These are phyloP conservation scores for Termitomyces heimii DNA, from an alignment of 768 basidiomycete species.

Conservation along the genomic window DNA sequence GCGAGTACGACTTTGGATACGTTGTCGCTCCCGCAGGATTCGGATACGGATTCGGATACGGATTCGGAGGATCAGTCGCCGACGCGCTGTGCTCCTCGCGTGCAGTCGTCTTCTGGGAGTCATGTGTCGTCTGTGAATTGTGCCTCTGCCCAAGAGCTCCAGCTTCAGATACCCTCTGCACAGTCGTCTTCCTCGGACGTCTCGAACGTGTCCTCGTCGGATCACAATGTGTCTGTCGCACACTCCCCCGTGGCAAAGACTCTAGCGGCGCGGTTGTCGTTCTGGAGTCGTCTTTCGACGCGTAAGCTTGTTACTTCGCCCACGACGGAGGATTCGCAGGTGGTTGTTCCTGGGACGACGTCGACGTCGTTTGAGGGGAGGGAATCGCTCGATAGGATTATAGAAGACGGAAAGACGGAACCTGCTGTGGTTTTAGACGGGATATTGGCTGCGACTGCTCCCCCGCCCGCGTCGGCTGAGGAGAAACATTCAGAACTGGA, in stretches of 20 bases:
- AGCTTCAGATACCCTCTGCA: constrained; percentile 27
- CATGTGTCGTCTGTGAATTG: constrained; percentile 32
- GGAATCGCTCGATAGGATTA: constrained; percentile 35
- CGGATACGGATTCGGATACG: constrained; percentile 4
- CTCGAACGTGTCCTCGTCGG: constrained; percentile 53
- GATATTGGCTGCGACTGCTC: constrained; percentile 56
- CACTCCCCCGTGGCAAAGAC: constrained; percentile 54
- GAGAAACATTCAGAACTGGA: constrained; percentile 75
- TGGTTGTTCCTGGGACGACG: not conserved
- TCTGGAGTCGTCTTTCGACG: constrained; percentile 64
- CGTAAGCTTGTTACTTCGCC: constrained; percentile 22
- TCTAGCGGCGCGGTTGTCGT: constrained; percentile 61
- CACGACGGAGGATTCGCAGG: constrained; percentile 6
- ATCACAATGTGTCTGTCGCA: constrained; percentile 33
- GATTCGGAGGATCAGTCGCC: too few species aligned
- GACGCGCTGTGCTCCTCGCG: constrained; percentile 25
- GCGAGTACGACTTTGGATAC: constrained; percentile 20
- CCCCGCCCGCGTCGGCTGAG: constrained; percentile 54
- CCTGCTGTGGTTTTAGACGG: constrained; percentile 49
- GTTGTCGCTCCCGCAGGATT: constrained; percentile 5
- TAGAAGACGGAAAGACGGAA: constrained; percentile 38
- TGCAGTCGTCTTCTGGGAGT: constrained; percentile 49
- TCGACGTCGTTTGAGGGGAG: constrained; percentile 20
- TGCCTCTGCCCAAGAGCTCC: constrained; percentile 16
- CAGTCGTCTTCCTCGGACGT: constrained; percentile 42